Percentiles rank a stretch among this genome's conserved stretches.
Evolutionary conservation across 495 filamentous ascomycete genomes (phyloP).

Genomic region (Clavariopsis aquatica): DNA sequence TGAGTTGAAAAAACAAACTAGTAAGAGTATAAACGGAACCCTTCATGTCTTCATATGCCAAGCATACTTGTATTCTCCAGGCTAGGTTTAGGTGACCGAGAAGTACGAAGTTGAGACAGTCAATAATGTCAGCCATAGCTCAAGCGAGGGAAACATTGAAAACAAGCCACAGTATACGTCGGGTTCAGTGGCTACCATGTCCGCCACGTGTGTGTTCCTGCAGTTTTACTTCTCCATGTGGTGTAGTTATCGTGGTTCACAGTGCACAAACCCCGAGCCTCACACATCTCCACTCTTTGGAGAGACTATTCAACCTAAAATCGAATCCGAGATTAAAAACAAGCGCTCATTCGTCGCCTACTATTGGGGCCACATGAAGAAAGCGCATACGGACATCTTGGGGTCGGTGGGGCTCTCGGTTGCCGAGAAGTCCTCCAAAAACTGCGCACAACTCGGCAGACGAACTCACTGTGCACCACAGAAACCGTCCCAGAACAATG

Average conservation of each 20-base stretch:
- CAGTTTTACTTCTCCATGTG: not conserved
- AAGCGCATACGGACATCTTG: not conserved
- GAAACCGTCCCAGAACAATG: not conserved
- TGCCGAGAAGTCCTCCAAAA: not conserved
- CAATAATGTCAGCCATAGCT: not conserved
- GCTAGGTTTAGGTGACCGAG: slow-evolving; percentile 18
- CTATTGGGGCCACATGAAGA: not conserved
- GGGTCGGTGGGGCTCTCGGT: not conserved
- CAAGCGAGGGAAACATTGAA: not conserved
- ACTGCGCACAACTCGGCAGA: not conserved
- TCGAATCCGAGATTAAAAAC: not conserved
- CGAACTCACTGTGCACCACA: not conserved
- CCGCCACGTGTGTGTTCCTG: slow-evolving; percentile 1
- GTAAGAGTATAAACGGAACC: not conserved
- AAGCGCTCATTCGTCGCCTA: not conserved
- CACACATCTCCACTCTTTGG: not conserved
- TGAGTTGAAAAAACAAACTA: not conserved
- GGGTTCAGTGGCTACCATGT: not conserved
- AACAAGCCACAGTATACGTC: not conserved
- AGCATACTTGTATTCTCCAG: not conserved
- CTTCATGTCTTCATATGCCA: not conserved
- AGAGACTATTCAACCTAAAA: not conserved
- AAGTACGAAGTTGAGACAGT: not conserved
- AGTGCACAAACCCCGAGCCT: slow-evolving; percentile 13
- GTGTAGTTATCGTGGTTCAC: not conserved